Evolutionary conservation across 345 rosid genomes (phyloP).

Genomic region (Acer yangbiense): DNA sequence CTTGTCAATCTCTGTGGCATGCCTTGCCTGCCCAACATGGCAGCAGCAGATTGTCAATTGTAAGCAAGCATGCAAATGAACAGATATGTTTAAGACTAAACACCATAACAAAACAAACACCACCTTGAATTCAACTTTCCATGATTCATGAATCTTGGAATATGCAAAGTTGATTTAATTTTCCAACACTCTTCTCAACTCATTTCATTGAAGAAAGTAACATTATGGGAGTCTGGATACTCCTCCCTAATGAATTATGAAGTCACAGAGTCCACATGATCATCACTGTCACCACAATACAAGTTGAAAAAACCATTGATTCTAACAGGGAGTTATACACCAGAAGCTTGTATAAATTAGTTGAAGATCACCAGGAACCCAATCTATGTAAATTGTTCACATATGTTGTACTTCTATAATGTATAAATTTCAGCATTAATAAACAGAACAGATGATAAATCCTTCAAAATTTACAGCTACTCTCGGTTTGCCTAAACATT

Average conservation of each 20-base stretch:
- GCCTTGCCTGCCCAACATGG: not conserved
- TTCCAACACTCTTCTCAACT: not conserved
- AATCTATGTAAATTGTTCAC: not conserved
- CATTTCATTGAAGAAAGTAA: not conserved
- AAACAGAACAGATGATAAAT: too few relatives aligned
- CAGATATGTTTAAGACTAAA: not conserved
- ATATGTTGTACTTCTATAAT: not conserved
- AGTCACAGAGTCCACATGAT: not conserved
- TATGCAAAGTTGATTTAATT: too few relatives aligned
- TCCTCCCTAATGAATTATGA: not conserved
- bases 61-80: not conserved
- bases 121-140: too few relatives aligned
- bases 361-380: not conserved
- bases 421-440: too few relatives aligned
- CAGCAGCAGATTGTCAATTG: not conserved
- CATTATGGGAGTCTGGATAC: not conserved
- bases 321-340: not conserved
- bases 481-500: too few relatives aligned
- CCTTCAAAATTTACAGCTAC: too few relatives aligned
- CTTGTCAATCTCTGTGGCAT: constrained; percentile 9
- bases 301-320: not conserved
- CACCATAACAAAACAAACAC: not conserved
- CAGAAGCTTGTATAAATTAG: not conserved
- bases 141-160: too few relatives aligned
- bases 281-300: not conserved